Evolutionary conservation across 192 early-diverging fungal genomes (phyloP).

Genomic region (Rhizoclosmatium globosum): DNA sequence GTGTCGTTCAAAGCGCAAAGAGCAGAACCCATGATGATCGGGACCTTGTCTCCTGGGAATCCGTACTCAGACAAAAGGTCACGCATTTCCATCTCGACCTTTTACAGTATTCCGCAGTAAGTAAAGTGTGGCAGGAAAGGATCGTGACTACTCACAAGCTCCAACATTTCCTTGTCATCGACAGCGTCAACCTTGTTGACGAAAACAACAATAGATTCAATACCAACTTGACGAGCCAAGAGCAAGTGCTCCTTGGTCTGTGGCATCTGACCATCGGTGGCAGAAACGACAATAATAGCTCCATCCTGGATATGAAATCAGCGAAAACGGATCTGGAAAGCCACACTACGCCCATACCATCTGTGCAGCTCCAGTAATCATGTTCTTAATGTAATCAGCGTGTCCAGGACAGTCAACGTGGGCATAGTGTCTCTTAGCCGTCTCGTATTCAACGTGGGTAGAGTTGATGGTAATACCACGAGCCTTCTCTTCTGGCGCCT

Average conservation of each 20-base stretch:
- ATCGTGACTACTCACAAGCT: conserved; percentile 69
- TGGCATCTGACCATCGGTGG: conserved; percentile 98
- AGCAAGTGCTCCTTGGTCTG: conserved; percentile 99
- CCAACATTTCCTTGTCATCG: conserved; percentile 96
- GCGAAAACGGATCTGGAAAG: background rate
- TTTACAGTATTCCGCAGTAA: background rate
- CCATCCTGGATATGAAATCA: conserved; percentile 72
- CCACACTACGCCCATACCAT: conserved; percentile 54
- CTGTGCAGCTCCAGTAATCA: conserved; percentile 99
- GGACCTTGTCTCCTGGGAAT: conserved; percentile 90
- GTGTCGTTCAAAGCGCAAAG: conserved; percentile 94
- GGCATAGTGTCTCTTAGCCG: conserved; percentile 87
- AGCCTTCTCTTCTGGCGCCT: conserved; percentile 97
- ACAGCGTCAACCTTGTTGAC: conserved; percentile 99
- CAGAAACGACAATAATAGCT: conserved; percentile 97
- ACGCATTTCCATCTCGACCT: conserved; percentile 98
- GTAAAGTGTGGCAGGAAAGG: background rate
- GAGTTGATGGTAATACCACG: conserved; percentile 98
- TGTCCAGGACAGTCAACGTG: conserved; percentile 99
- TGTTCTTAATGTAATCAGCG: conserved; percentile 99
- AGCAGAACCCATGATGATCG: conserved; percentile 92
- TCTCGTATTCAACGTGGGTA: conserved; percentile 98
- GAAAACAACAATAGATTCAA: conserved; percentile 92
- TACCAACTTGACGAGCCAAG: conserved; percentile 94
- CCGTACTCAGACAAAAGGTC: conserved; percentile 91